phyloP scores from a whole-genome alignment of 2,329 filamentous ascomycete genomes.

The Epichloe sylvatica region DNA sequence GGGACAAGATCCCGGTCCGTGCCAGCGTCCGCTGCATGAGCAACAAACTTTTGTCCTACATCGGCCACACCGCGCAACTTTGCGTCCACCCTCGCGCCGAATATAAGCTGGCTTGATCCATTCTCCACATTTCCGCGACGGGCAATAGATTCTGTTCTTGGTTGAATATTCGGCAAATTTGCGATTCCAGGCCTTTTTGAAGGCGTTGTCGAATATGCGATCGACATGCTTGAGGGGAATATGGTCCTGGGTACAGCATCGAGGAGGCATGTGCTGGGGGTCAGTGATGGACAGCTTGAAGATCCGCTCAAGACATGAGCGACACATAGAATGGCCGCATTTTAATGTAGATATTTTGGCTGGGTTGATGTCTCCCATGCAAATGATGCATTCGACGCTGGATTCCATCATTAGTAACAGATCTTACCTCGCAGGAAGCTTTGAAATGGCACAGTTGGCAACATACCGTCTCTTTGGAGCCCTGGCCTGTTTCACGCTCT shows the following conservation, averaged over 20 bases:
- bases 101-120: slow-evolving; percentile 67
- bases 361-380: slow-evolving; percentile 52
- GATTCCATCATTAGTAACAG: slow-evolving; percentile 6
- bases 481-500: slow-evolving; percentile 10
- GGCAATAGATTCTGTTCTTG: slow-evolving; percentile 65
- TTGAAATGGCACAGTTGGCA: background rate
- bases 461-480: slow-evolving; percentile 8
- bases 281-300: slow-evolving; percentile 67
- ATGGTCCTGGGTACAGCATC: slow-evolving; percentile 59
- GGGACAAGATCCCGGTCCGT: slow-evolving; percentile 55
- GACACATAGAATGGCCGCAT: slow-evolving; percentile 73
- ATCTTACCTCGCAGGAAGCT: background rate
- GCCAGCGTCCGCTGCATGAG: slow-evolving; percentile 60
- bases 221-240: slow-evolving; percentile 69
- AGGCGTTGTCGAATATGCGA: slow-evolving; percentile 54
- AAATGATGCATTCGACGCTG: slow-evolving; percentile 60
- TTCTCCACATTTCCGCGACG: slow-evolving; percentile 55
- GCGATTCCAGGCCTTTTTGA: slow-evolving; percentile 68
- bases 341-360: slow-evolving; percentile 55
- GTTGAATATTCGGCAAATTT: slow-evolving; percentile 67
- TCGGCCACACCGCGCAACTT: slow-evolving; percentile 53
- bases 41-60: slow-evolving; percentile 66
- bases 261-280: slow-evolving; percentile 70
- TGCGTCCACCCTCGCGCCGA: slow-evolving; percentile 41
- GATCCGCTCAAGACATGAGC: slow-evolving; percentile 56